Conservation (phyloP, 2,329 filamentous ascomycete species). For the Fulvia fulva region DNA sequence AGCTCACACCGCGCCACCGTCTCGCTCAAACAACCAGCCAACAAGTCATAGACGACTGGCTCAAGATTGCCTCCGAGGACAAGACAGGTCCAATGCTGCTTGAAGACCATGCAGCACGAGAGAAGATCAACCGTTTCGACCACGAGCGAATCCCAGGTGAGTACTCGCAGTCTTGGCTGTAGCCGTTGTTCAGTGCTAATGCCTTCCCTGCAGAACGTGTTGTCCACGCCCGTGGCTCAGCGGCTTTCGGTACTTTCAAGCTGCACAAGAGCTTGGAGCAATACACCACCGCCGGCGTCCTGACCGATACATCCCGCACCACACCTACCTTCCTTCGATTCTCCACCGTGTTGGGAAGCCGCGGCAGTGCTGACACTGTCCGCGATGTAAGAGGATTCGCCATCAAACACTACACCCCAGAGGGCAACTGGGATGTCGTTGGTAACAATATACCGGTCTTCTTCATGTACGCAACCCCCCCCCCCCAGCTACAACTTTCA, state of each 20-base stretch:
- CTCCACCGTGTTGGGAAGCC: constrained; percentile 72
- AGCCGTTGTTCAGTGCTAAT: not conserved
- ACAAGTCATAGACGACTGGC: constrained; percentile 62
- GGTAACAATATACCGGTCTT: constrained; percentile 72
- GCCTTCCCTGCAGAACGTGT: constrained; percentile 53
- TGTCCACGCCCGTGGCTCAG: constrained; percentile 62
- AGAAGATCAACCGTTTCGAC: constrained; percentile 76
- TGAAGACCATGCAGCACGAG: constrained; percentile 68
- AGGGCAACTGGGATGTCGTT: constrained; percentile 66
- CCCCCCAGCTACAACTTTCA: too few species aligned
- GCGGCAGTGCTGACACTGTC: constrained; percentile 74
- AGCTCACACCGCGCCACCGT: too few species aligned
- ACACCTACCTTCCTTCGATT: constrained; percentile 70
- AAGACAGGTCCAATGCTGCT: constrained; percentile 64
- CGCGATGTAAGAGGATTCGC: constrained; percentile 81
- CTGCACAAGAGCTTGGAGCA: constrained; percentile 61
- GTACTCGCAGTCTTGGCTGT: not conserved
- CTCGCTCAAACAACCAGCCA: too few species aligned
- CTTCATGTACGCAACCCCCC: too few species aligned
- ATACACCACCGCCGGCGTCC: constrained; percentile 59
- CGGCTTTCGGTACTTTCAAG: constrained; percentile 64
- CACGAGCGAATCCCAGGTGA: constrained; percentile 62
- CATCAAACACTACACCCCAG: constrained; percentile 71
- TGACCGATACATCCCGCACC: constrained; percentile 64
- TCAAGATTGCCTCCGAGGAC: constrained; percentile 60